These are phyloP conservation scores for Prunus yedoensis DNA, from an alignment of 331 rosid species.

Conservation along the genomic window DNA sequence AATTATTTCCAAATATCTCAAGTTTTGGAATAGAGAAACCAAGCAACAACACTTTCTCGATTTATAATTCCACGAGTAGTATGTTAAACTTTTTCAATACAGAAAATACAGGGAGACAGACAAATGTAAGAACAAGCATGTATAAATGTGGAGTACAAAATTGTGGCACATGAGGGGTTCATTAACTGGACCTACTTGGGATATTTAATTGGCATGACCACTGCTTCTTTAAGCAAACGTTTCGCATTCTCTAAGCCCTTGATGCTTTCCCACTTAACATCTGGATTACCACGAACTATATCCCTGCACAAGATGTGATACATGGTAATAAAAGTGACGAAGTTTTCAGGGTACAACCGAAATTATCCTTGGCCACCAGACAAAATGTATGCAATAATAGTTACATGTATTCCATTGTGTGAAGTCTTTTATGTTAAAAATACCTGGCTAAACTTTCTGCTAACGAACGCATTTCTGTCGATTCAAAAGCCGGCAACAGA, in stretches of 20 bases:
- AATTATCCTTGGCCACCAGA: slow-evolving; percentile 12
- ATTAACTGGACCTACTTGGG: slow-evolving; percentile 72
- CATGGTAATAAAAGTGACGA: slow-evolving; percentile 18
- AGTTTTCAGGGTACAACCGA: not conserved
- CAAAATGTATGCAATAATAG: not conserved
- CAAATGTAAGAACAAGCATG: not conserved
- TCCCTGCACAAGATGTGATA: slow-evolving; percentile 56
- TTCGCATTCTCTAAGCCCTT: slow-evolving; percentile 94
- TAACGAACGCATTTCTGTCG: slow-evolving; percentile 78
- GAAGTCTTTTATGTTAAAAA: slow-evolving; percentile 19
- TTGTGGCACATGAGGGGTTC: slow-evolving; percentile 17
- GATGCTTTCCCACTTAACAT: slow-evolving; percentile 96
- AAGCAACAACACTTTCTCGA: not conserved
- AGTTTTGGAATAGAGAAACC: not conserved
- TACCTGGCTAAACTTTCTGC: slow-evolving; percentile 96
- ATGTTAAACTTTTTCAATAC: not conserved
- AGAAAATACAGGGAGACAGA: not conserved
- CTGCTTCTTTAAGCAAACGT: slow-evolving; percentile 87
- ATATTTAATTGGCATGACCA: slow-evolving; percentile 98
- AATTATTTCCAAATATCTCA: not conserved
- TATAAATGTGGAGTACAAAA: not conserved
- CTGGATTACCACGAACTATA: slow-evolving; percentile 87
- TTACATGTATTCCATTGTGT: slow-evolving; percentile 10
- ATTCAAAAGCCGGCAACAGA: slow-evolving; percentile 82
- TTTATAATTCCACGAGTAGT: not conserved